Base-by-base conservation (phyloP, 306 rosid species). In the Datisca glomerata region DNA sequence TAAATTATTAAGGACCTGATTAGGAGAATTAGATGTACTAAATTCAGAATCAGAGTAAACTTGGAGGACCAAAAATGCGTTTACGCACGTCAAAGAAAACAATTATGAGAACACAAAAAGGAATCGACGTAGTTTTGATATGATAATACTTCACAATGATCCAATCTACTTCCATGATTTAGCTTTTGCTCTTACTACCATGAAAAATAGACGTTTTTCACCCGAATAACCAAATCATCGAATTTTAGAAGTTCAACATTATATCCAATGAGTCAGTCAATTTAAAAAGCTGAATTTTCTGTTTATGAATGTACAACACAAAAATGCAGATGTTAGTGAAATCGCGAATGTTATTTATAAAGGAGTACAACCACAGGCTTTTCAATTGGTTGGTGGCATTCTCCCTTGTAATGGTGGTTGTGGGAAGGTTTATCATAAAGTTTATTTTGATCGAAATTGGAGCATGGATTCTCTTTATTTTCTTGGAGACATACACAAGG, bases 361-460 rank as follows among this genome's bases (percentile, higher is more conserved):
- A 80, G 67, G 97, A 89, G 25, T 89, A 89, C 67, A 89, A 89
- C 49, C 81, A 77, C 61, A 70, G 81, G 52, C 91, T 89, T 58
- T 89, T 83, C 73, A 89, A 80, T 77, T 83, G 97, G 97, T 52
- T 83, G 91, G 97, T 89, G 63, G 78, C 82, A 49, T 89, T 83
- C 74, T 80, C 97, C 24, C 79, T 89, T 40, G 74, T 66, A 46
- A 80, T 83, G 95, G 95, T 89, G 33, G 93, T 75, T 29, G 68
- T 89, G 35, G 95, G 97, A 37, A 83, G 97, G 58, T 83, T 89
- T 51, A 43, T 89, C 42, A 51, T 84, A 41, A 83, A 84, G 66
- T 83, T 80, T 63, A 43, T 83, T 36, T 59, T 89, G 72, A 53
- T 89, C 15, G 95, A 89, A 72, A 66, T 89, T 24, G 95, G 86